These are phyloP conservation scores for Ambrosiella xylebori DNA, from an alignment of 2,329 filamentous ascomycete genomes.

Conservation along the genomic window DNA sequence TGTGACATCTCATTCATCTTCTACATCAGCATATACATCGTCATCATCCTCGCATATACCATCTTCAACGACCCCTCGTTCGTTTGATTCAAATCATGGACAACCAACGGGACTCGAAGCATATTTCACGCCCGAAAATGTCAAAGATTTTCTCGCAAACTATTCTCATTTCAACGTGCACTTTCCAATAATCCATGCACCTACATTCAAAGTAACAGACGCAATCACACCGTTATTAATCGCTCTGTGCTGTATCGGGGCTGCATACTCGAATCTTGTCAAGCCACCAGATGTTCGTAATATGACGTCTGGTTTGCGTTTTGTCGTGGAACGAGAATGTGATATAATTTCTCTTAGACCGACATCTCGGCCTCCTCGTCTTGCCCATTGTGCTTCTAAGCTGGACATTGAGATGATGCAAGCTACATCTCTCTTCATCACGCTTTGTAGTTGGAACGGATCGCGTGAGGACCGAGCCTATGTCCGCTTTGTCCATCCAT, in stretches of 20 bases:
- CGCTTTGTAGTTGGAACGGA: slow-evolving; percentile 27
- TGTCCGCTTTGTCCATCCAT: slow-evolving; percentile 23
- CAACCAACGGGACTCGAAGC: slow-evolving; percentile 36
- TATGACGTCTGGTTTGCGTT: slow-evolving; percentile 47
- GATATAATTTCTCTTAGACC: slow-evolving; percentile 24
- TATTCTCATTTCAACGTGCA: slow-evolving; percentile 59
- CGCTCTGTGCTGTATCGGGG: slow-evolving; percentile 55
- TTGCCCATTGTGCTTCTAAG: slow-evolving; percentile 18
- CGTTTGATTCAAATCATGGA: slow-evolving; percentile 25
- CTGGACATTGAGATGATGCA: slow-evolving; percentile 48
- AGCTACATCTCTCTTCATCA: neutral
- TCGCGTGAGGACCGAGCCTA: slow-evolving; percentile 46
- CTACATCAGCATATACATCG: neutral
- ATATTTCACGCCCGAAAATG: slow-evolving; percentile 49
- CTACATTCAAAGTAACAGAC: slow-evolving; percentile 50
- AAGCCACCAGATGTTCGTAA: slow-evolving; percentile 44
- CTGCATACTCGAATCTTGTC: slow-evolving; percentile 53
- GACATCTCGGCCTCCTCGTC: slow-evolving; percentile 12
- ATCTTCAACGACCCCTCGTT: neutral
- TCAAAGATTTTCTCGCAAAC: slow-evolving; percentile 52
- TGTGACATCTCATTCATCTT: neutral
- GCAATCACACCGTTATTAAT: slow-evolving; percentile 51
- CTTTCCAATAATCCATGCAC: slow-evolving; percentile 54
- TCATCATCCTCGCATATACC: neutral
- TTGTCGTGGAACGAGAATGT: slow-evolving; percentile 40